Base-by-base conservation (phyloP, 2,329 filamentous ascomycete species). In the Pseudocercospora eumusae region DNA sequence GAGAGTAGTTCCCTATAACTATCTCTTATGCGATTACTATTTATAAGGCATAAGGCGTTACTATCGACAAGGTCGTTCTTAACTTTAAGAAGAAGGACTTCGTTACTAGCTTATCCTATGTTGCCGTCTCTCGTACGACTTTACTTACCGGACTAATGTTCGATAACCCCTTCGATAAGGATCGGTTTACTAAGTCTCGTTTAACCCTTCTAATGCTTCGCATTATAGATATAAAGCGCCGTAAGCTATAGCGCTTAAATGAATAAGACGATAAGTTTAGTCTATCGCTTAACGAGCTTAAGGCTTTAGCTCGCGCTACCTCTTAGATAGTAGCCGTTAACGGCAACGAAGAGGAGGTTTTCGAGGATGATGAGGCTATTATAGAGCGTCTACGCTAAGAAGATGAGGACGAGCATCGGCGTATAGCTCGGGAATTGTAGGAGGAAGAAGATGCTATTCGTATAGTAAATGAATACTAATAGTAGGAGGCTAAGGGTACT, bases 21-120 rank as follows among this genome's bases (percentile, higher is more conserved):
- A 20, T 56, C 10, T 7, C 13, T 3, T 56, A 56, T 20, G 13
- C 31, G 21, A 56, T 56, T 40, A 56, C 53, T 56, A 56, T 56
- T 3, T 56, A 56, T 56, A 56, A 56, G 13, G 31, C 15, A 6
- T 56, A 56, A 20, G 31, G 53, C 21, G 4, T 56, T 40, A 40
- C 15, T 11, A 4, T 56, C 10, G 28, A 40, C 40, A 8, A 56
- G 18, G 20, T 56, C 20, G 31, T 56, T 10, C 18, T 56, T 8
- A 42, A 56, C 23, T 21, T 56, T 10, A 6, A 18, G n/a, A 44
- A 18, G 18, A 56, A 40, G 28, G 33, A 56, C 28, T 56, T 40
- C n/a, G 20, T 27, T 6, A 8, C 18, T 9, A 25, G 53, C 15
- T 33, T 56, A 23, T 20, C 15, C 3, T 56, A 56, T 15, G 20